Conservation (phyloP, 352 stramenopile genomes). For the Phytopythium cucurbitacearum region DNA sequence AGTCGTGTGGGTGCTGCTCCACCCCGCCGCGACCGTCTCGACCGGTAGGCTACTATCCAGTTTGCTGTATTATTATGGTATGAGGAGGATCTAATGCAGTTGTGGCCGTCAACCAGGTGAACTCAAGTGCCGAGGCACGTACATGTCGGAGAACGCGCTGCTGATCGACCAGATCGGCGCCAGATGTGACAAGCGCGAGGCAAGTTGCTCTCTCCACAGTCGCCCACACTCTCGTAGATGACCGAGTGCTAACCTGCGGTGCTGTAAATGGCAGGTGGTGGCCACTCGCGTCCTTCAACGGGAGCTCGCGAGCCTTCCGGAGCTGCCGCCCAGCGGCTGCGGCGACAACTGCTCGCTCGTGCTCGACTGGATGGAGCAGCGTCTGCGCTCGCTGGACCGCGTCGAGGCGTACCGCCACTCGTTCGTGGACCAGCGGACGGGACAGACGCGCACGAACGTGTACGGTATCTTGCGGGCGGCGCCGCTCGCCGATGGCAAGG, state of each 20-base stretch:
- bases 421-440: constrained; percentile 22
- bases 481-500: constrained; percentile 71
- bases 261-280: constrained; percentile 1
- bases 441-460: constrained; percentile 44
- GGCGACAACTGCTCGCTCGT: constrained; percentile 37
- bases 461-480: constrained; percentile 79
- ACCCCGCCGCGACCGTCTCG: constrained; percentile 71
- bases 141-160: constrained; percentile 88
- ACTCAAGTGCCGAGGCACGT: constrained; percentile 78
- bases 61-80: not conserved
- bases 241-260: not conserved
- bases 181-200: constrained; percentile 32
- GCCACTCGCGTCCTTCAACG: constrained; percentile 26
- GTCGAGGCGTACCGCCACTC: constrained; percentile 56
- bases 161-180: constrained; percentile 73
- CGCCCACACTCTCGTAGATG: too few relatives aligned
- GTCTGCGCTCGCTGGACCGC: constrained; percentile 46
- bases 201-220: constrained; percentile 1
- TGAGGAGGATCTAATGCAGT: not conserved
- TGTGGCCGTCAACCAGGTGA: constrained; percentile 29
- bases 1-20: constrained; percentile 73
- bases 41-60: constrained; percentile 30
- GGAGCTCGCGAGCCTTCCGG: constrained; percentile 28
- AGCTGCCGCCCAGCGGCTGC: constrained; percentile 30
- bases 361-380: constrained; percentile 54